Base-by-base conservation (phyloP, 345 rosid species). In the Boechera stricta region DNA sequence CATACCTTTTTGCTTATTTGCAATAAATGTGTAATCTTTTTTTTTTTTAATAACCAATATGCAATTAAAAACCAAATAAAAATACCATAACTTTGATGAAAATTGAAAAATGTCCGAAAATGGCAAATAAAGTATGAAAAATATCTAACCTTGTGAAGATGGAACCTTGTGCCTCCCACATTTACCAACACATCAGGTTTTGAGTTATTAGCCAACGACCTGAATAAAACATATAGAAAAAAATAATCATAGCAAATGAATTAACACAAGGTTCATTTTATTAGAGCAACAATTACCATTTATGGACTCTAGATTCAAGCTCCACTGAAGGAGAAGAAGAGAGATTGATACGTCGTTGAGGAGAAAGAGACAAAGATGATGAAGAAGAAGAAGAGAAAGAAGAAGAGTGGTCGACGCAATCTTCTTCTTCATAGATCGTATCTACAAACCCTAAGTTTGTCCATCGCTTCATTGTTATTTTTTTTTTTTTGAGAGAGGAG, bases 381-480 rank as follows among this genome's bases (percentile, higher is more conserved):
- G 82, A 77, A 4, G 75, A 77, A 62, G 75, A 77, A 62, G 77
- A 67, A 32, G 84, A 69, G 28, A 67, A 54, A 1, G 89, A 73
- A 26, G 86, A 82, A 71, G 74, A 64, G 49, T 80, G 68, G 21
- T 82, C 81, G 33, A 57, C 51, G 42, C 80, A 90, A 51, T 69
- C 66, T 69, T 91, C 98, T 73, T 93, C 98, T 58, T 91, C 98
- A 32, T 94, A 85, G 29, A 94, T 94, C 21, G 98, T 94, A 36
- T 90, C 91, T 0, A 89, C 96, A 7, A 82, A 79, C 39, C 97
- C 93, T 57, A 91, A 58, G 54, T 81, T 86, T 57, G 76, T 77
- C 91, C 91, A 87, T 49, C 80, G 68, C 70, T 77, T 85, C 91
- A 86, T 89, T 39, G 12, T 10, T 7, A 8, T 10, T 8, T 8